Evolutionary conservation across 768 basidiomycete species (phyloP), one percentile per base, ranked within the genome.

Genomic region (Leucosporidium yakuticum): DNA sequence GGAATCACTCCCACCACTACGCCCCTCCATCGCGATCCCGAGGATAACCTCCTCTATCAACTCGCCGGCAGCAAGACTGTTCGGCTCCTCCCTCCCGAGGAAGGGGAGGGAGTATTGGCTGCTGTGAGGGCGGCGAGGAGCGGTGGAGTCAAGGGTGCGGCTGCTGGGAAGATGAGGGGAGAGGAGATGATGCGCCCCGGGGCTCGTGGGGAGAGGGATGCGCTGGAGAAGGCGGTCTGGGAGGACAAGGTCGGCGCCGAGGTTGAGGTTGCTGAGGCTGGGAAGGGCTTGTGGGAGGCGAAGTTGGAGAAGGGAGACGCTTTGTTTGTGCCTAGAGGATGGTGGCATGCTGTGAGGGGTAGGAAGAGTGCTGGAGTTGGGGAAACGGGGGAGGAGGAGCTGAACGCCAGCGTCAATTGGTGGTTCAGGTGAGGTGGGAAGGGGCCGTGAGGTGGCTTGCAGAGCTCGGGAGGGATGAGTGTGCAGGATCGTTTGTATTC

Each of bases 381-480:
- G 25, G 51, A 27, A 29, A 25, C 25, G 2, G 51, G 29, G 7
- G 14, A 14, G 23, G 51, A 53, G 25, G 51, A 53, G 51, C 25
- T 53, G n/a, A 53, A 53, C 29, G 51, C 51, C 25, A 53, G 51
- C 29, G 51, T 53, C 23, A 53, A 53, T 27, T 53, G 51, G 51
- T 53, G 51, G 51, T 53, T 53, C 9, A 23, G 51, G 25, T 53
- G 51, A 53, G 51, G 51, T 27, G 51, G n/a, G n/a, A n/a, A 53
- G 50, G 21, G 15, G 23, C 4, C 15, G 50, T 21, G 5, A 36
- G 5, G 34, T 12, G 5, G 6, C 12, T 5, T 5, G 34, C 12
- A 12, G 34, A 12, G 12, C 34, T 12, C 12, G n/a, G n/a, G n/a
- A n/a, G n/a, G 12, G 34, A 36, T 36, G 12, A 6, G 5, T 36